These are phyloP conservation scores for Tylopilus vinaceipallidus DNA, from an alignment of 768 basidiomycete species.

Conservation along the genomic window DNA sequence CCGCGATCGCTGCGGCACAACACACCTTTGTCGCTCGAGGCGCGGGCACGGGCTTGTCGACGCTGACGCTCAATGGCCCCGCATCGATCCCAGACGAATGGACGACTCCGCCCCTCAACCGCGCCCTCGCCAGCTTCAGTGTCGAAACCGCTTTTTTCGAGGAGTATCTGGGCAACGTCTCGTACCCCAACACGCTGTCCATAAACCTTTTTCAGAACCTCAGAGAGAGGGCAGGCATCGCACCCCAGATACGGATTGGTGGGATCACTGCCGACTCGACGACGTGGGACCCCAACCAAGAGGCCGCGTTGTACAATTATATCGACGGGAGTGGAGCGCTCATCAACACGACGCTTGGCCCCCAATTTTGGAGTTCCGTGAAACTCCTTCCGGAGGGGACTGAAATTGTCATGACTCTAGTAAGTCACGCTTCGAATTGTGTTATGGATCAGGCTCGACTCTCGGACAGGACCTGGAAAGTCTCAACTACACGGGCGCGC, in stretches of 20 bases:
- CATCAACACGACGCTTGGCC: constrained; percentile 51
- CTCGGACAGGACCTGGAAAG: constrained; percentile 41
- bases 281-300: constrained; percentile 43
- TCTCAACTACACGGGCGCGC: constrained; percentile 41
- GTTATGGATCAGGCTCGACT: not conserved
- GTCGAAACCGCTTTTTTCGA: constrained; percentile 56
- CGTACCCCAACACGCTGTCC: constrained; percentile 43
- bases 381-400: constrained; percentile 44
- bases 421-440: constrained; percentile 14
- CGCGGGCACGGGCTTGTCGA: not conserved
- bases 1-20: constrained; percentile 7
- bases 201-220: constrained; percentile 46
- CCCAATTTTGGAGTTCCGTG: constrained; percentile 48
- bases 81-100: constrained; percentile 39
- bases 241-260: constrained; percentile 49
- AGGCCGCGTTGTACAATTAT: constrained; percentile 35
- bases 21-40: constrained; percentile 9
- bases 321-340: constrained; percentile 43
- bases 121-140: constrained; percentile 50
- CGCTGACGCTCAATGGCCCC: constrained; percentile 40
- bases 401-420: constrained; percentile 46
- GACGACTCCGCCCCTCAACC: constrained; percentile 44
- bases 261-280: constrained; percentile 57
- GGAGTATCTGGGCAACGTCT: constrained; percentile 46
- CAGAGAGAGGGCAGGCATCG: constrained; percentile 41